These are phyloP conservation scores for Achaetomium macrosporum DNA, from an alignment of 2,329 filamentous ascomycete species.

Conservation along the genomic window DNA sequence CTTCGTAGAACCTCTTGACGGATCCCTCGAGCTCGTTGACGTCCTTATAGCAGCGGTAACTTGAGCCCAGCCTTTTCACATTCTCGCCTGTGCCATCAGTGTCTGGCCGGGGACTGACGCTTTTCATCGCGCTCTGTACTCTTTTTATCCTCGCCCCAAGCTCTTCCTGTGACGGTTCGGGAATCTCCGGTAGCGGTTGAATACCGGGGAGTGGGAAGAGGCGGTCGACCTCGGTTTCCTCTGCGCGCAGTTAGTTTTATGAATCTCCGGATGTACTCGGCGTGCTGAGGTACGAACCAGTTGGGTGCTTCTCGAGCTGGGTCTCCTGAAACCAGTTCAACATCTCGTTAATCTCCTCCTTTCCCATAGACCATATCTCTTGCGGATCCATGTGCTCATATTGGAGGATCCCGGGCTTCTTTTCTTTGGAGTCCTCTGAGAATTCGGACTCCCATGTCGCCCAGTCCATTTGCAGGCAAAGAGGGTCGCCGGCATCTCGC, in stretches of 20 bases:
- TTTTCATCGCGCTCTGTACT: slow-evolving; percentile 25
- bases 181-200: slow-evolving; percentile 1
- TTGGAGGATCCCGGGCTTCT: slow-evolving; percentile 23
- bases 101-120: slow-evolving; percentile 16
- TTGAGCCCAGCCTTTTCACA: slow-evolving; percentile 29
- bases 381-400: slow-evolving; percentile 26
- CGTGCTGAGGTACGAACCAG: background rate
- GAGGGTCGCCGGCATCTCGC: slow-evolving; percentile 47
- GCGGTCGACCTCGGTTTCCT: slow-evolving; percentile 20
- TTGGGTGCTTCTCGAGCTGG: slow-evolving; percentile 38
- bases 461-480: slow-evolving; percentile 66
- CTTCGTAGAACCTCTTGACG: slow-evolving; percentile 38
- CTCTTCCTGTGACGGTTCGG: slow-evolving; percentile 23
- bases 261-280: background rate
- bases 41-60: slow-evolving; percentile 33
- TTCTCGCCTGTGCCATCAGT: background rate
- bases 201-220: slow-evolving; percentile 21
- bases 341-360: slow-evolving; percentile 63
- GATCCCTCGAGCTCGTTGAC: slow-evolving; percentile 36
- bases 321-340: slow-evolving; percentile 72
- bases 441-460: slow-evolving; percentile 55
- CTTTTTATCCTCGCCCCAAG: slow-evolving; percentile 22
- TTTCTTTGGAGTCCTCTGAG: slow-evolving; percentile 24
- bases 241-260: slow-evolving; percentile 12
- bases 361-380: slow-evolving; percentile 42